Evolutionary conservation across 345 rosid species (phyloP).

Genomic region (Mercurialis annua): DNA sequence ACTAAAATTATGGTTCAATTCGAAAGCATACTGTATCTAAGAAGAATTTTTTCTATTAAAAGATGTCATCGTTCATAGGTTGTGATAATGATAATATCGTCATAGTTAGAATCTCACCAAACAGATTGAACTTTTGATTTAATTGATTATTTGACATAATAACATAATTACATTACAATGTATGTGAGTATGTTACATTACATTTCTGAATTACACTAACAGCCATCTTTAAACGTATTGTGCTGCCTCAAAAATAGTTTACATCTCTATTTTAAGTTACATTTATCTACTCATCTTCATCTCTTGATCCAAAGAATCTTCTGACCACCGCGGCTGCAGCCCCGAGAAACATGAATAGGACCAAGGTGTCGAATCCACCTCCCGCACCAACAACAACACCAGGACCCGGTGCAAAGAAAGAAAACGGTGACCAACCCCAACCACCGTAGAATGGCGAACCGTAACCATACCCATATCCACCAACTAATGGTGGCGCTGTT

Average conservation of each 20-base stretch:
- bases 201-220: slow-evolving; percentile 4
- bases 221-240: background rate
- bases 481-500: slow-evolving; percentile 81
- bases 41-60: too few species aligned
- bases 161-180: background rate
- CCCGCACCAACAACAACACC: slow-evolving; percentile 72
- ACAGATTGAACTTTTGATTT: too few species aligned
- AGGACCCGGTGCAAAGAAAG: slow-evolving; percentile 88
- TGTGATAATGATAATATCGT: too few species aligned
- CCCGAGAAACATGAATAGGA: slow-evolving; percentile 71
- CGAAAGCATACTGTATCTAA: too few species aligned
- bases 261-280: slow-evolving; percentile 4
- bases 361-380: slow-evolving; percentile 69
- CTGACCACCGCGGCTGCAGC: slow-evolving; percentile 72
- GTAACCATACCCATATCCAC: slow-evolving; percentile 88
- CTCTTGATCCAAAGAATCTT: slow-evolving; percentile 57
- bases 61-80: too few species aligned
- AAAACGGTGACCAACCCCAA: slow-evolving; percentile 96
- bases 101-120: too few species aligned
- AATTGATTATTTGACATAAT: too few species aligned
- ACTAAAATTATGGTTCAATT: too few species aligned
- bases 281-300: slow-evolving; percentile 4
- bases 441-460: slow-evolving; percentile 83
- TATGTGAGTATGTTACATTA: background rate
- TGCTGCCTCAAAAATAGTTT: background rate